These are phyloP conservation scores for Kickxella alabastrina DNA, from an alignment of 192 early-diverging fungal species.

Conservation along the genomic window DNA sequence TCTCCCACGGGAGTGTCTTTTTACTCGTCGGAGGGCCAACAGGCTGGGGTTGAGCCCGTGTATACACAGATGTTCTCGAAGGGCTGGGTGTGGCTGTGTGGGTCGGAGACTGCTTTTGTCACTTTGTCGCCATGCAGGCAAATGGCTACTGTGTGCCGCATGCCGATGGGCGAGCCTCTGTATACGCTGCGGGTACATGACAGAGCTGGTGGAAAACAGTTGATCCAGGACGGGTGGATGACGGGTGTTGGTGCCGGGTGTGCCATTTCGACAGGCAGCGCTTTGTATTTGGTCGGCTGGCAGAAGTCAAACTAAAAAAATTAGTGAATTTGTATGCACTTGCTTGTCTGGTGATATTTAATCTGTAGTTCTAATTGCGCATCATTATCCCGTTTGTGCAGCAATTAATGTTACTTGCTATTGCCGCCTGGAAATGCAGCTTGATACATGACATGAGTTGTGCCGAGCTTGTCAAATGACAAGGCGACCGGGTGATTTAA, in stretches of 20 bases:
- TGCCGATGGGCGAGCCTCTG: slow-evolving; percentile 26
- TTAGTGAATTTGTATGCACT: background rate
- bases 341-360: background rate
- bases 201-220: too few species aligned
- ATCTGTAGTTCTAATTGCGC: too few species aligned
- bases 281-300: background rate
- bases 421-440: too few species aligned
- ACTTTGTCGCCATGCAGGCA: slow-evolving; percentile 29
- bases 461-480: too few species aligned
- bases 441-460: too few species aligned
- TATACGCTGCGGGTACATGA: slow-evolving; percentile 3
- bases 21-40: slow-evolving; percentile 3
- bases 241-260: background rate
- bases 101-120: slow-evolving; percentile 12
- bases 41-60: background rate
- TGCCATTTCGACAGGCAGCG: slow-evolving; percentile 13
- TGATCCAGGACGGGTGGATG: slow-evolving; percentile 38
- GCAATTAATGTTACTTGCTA: too few species aligned
- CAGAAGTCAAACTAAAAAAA: background rate
- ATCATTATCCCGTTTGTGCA: too few species aligned
- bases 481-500: too few species aligned
- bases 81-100: slow-evolving; percentile 47
- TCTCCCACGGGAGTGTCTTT: slow-evolving; percentile 21
- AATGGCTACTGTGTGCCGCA: slow-evolving; percentile 23
- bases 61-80: slow-evolving; percentile 6